Evolutionary conservation across 75 land plant species (phyloP).

Genomic region (Chamaecyparis obtusa): DNA sequence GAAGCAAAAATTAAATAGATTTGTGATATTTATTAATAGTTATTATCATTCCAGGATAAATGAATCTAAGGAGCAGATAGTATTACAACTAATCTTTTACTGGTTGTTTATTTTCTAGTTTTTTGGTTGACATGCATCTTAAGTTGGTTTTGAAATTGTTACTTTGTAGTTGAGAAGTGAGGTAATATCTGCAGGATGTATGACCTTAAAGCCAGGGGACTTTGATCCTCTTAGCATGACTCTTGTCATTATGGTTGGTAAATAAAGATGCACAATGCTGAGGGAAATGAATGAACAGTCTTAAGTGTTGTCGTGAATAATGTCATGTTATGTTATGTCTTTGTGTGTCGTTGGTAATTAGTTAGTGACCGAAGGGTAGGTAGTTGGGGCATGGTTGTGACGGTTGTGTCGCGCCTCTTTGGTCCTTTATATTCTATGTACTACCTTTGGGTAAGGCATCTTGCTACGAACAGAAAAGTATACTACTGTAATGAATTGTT

Average conservation of each 20-base stretch:
- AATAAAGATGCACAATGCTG: neutral
- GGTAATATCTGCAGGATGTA: neutral
- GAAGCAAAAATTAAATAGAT: neutral
- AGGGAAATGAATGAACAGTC: neutral
- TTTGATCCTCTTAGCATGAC: neutral
- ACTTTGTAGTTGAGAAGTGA: neutral
- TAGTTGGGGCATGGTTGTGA: too few species aligned
- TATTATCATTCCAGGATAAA: neutral
- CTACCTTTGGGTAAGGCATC: too few species aligned
- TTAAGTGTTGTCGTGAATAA: too few species aligned
- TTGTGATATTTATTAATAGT: neutral
- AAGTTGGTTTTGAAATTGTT: neutral
- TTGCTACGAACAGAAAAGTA: too few species aligned
- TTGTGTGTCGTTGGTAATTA: too few species aligned
- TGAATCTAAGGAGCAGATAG: neutral
- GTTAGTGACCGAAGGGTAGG: too few species aligned
- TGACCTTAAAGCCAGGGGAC: neutral
- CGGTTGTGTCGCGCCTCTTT: too few species aligned
- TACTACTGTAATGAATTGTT: too few species aligned
- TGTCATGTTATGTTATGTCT: too few species aligned
- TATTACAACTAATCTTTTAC: neutral
- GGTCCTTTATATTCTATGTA: too few species aligned
- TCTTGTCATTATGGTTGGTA: neutral
- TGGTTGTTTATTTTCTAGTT: neutral
- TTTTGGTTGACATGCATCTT: neutral